These are phyloP conservation scores for Phytophthora ohioensis DNA, from an alignment of 352 stramenopile species.

Conservation along the genomic window DNA sequence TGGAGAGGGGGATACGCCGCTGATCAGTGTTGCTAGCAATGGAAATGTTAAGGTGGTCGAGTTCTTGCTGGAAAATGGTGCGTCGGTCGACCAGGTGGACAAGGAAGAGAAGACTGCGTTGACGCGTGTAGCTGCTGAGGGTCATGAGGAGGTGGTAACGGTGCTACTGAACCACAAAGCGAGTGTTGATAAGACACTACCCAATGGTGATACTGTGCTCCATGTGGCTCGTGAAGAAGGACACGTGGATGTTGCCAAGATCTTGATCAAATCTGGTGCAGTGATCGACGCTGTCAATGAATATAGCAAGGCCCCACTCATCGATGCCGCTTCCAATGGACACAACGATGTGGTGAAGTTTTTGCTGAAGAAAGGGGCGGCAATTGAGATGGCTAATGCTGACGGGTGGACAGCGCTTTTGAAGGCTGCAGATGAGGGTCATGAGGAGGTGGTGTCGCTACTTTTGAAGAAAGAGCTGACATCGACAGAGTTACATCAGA, in stretches of 20 bases:
- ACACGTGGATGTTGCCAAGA: background rate
- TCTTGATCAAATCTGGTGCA: background rate
- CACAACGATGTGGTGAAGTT: background rate
- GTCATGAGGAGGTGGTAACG: background rate
- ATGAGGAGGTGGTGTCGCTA: background rate
- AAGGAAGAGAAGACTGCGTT: background rate
- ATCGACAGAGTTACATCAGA: background rate
- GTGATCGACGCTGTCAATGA: background rate
- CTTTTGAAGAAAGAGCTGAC: background rate
- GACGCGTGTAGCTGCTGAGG: too few relatives aligned
- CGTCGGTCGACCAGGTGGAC: background rate
- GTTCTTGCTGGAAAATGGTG: background rate
- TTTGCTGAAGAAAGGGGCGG: background rate
- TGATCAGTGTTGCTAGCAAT: background rate
- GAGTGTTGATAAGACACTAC: background rate
- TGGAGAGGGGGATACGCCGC: background rate
- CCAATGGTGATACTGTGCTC: background rate
- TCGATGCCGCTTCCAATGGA: background rate
- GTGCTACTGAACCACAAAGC: background rate
- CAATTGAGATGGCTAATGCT: background rate
- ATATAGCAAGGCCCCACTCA: background rate
- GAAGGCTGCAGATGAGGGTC: background rate
- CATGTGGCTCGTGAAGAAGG: background rate
- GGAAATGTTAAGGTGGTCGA: background rate
- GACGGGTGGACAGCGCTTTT: background rate